Base-by-base conservation (phyloP, 805 yeast genomes). In the Limtongia smithiae region DNA sequence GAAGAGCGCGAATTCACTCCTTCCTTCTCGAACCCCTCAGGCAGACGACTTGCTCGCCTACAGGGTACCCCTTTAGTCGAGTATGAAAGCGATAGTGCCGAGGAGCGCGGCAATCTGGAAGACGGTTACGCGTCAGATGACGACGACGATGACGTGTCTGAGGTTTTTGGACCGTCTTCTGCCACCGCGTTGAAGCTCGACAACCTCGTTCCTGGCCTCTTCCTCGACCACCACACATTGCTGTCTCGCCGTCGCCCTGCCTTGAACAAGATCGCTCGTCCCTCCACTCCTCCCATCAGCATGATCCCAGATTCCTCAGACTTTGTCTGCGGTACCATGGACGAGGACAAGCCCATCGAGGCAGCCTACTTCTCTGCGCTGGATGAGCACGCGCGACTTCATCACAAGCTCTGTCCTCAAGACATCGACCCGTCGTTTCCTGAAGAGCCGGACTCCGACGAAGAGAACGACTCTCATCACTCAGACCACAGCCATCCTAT, bases 391-490 rank as follows among this genome's bases (percentile, higher is more conserved):
- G 35, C 41, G 5, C 44, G 51, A 7, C 37, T 27, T n/a, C 28
- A 22, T n/a, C 48, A 35, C 18, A 39, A 37, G 30, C 46, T 37
- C 20, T 35, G 58, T n/a, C 61, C 62, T n/a, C 59, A 59, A 36
- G 62, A 59, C 32, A 56, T 59, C 32, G 62, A 59, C 46, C 62
- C 62, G n/a, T 50, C 62, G 25, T 59, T 59, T 45, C 62, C 62
- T 7, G 61, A 50, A 18, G 62, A 55, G 17, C 27, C 36, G 25
- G 54, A 51, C 22, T 60, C 55, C 27, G 51, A 44, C 18, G 40
- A 32, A 6, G 44, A 34, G 8, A 41, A 37, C 14, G 50, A 44
- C 4, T 33, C 24, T 14, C 34, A 22, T 9, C 8, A 27, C 21
- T n/a, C 14, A 8, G 20, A 35, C 25, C 14, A 17, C n/a, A 24